These are phyloP conservation scores for Clitoria ternatea DNA, from an alignment of 306 rosid species.

Conservation along the genomic window DNA sequence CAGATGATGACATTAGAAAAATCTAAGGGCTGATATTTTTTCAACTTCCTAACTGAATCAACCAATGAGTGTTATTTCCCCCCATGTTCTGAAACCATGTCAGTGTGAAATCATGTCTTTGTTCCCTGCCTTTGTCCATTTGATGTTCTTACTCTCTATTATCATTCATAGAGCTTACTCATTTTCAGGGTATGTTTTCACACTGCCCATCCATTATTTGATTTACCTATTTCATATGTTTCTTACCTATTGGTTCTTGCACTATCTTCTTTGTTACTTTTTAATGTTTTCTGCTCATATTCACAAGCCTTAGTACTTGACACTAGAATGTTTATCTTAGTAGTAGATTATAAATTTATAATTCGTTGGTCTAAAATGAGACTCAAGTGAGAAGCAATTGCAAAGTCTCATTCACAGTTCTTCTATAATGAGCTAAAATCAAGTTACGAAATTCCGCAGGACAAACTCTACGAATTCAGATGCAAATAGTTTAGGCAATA, in stretches of 20 bases:
- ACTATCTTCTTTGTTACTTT: neutral
- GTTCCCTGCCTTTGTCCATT: slow-evolving; percentile 15
- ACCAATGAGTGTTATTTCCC: neutral
- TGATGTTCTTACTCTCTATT: slow-evolving; percentile 15
- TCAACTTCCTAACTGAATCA: neutral
- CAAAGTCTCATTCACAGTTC: neutral
- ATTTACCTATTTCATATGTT: neutral
- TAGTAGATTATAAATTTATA: neutral
- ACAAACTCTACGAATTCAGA: slow-evolving; percentile 21
- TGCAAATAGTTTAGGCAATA: slow-evolving; percentile 28
- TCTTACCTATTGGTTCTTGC: neutral
- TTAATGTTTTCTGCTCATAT: slow-evolving; percentile 5
- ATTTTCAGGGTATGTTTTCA: slow-evolving; percentile 38
- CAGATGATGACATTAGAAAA: neutral
- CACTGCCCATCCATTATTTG: too few species aligned
- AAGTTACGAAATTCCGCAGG: slow-evolving; percentile 44
- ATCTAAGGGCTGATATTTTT: slow-evolving; percentile 2
- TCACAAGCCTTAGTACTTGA: neutral
- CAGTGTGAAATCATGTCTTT: slow-evolving; percentile 23
- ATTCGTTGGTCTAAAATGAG: neutral
- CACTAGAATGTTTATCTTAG: neutral
- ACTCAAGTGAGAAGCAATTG: neutral
- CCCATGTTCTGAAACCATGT: slow-evolving; percentile 6
- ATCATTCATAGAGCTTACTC: slow-evolving; percentile 16
- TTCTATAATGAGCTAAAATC: neutral